Evolutionary conservation across 1,284 basidiomycete species (phyloP), one percentile per base, ranked within the genome.

Genomic region (Ceratobasidium sp.): DNA sequence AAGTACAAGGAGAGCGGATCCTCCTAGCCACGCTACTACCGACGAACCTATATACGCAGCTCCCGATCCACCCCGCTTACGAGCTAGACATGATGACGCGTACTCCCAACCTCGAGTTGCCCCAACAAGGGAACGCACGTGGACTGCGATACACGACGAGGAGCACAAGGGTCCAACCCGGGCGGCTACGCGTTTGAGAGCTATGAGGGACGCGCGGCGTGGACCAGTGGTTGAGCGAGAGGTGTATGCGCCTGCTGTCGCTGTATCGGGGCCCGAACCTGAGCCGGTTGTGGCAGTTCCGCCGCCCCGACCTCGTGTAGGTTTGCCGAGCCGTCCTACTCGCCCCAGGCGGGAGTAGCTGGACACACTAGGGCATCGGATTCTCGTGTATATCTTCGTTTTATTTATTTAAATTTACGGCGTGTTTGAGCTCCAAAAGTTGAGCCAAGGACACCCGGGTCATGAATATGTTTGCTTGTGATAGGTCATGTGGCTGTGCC

Each of bases 401-500:
- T 36, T 59, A 25, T 59, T 25, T 40, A 21, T 33, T 3, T 28
- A 53, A 53, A 54, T 54, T 54, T 18, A 36, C 18, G 9, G 28
- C 7, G 16, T 33, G 53, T 30, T 36, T 36, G 44, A 46, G 44
- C 21, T n/a, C 28, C 28, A 18, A 3, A 14, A 54, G 28, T 21
- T 30, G 12, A 38, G 36, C 5, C 1, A 38, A 38, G 72, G 36
- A 62, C 64, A 9, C 74, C 71, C 44, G 40, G 36, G 36, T 38
- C 9, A 11, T 38, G 36, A 8, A 38, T 38, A 1, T 25, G 61
- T 76, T 23, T 69, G 38, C n/a, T 33, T 70, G 23, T 73, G 70
- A 28, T 74, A 73, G 11, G 72, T 74, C 48, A 16, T 76, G 64
- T 67, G 64, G 64, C 64, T 67, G 64, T 38, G 36, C 36, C 9